Evolutionary conservation across 257 asterid species (phyloP), one percentile per base, ranked within the genome.

Genomic region (Nicotiana obtusifolia): DNA sequence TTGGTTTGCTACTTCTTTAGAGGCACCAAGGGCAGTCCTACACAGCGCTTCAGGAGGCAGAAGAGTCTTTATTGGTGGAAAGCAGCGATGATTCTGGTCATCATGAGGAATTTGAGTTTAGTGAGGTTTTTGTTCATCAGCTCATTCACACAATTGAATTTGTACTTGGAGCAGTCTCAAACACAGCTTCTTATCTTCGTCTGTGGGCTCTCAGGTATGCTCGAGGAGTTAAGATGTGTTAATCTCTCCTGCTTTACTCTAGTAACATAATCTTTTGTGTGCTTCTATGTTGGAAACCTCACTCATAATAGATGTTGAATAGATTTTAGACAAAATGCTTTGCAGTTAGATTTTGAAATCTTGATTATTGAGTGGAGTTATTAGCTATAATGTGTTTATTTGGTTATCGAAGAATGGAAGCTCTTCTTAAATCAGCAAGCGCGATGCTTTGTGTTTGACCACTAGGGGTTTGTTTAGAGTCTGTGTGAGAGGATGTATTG

Each of bases 101-200:
- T 69, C 99, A 96, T 20, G 99, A 85, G 86, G 99, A 94, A 90
- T 96, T 96, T 83, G 97, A 96, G 84, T 93, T 96, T 91, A 91
- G 99, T 84, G 99, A 96, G 88, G 84, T 96, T 76, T 90, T 96
- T 83, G 97, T 96, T 66, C 98, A 96, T 86, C 99, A 96, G 87
- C 98, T 96, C 80, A 96, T 96, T 53, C 99, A 96, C 87, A 94
- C 98, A 64, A 96, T 96, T 76, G 99, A 96, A 86, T 96, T 96
- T 91, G 99, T 96, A 84, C 98, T 96, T 81, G 98, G 99, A 64
- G 99, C 99, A 62, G 99, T 96, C 83, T 96, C 99, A 73, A 94
- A 96, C 87, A 94, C 99, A 24, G 99, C 99, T 86, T 96, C 98
- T 13, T 96, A 96, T 90, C 99, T 96, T 85, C 99, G 98, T 84